phyloP scores from a whole-genome alignment of 2,329 filamentous ascomycete species.

The Epichloe uncinata region DNA sequence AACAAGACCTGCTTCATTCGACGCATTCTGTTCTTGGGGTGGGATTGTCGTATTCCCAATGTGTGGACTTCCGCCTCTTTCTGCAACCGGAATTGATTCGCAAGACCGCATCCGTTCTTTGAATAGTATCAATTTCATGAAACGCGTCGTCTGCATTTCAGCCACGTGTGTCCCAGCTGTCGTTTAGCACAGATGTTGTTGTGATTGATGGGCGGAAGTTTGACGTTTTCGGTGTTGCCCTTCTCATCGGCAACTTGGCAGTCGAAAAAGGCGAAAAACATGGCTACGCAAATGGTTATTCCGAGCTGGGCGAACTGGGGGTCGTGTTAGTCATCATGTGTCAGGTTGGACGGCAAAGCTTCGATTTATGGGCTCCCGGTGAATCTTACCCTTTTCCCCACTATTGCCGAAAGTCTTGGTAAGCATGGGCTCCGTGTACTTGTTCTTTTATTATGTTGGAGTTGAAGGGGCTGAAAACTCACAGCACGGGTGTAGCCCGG shows the following conservation, averaged over 20 bases:
- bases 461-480: slow-evolving; percentile 5
- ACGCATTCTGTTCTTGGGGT: too few relatives aligned
- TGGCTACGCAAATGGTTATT: slow-evolving; percentile 33
- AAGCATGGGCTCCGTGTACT: neutral
- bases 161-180: slow-evolving; percentile 6
- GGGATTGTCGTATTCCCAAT: too few relatives aligned
- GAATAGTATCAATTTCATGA: too few relatives aligned
- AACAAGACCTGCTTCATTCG: too few relatives aligned
- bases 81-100: too few relatives aligned
- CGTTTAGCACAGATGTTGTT: slow-evolving; percentile 9
- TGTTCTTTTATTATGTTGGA: neutral
- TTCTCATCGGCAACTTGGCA: slow-evolving; percentile 27
- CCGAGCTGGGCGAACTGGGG: slow-evolving; percentile 38
- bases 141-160: slow-evolving; percentile 3
- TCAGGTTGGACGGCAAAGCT: neutral
- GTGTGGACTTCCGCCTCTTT: too few relatives aligned
- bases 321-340: too few relatives aligned
- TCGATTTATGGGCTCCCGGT: too few relatives aligned
- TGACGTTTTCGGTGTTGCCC: slow-evolving; percentile 15
- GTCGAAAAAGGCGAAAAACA: slow-evolving; percentile 36
- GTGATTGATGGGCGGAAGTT: slow-evolving; percentile 6
- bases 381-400: slow-evolving; percentile 7
- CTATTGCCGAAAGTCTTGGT: neutral
- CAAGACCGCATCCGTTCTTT: too few relatives aligned
- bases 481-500: slow-evolving; percentile 23